phyloP scores from a whole-genome alignment of 2,329 filamentous ascomycete species.

The Aspergillus texensis region DNA sequence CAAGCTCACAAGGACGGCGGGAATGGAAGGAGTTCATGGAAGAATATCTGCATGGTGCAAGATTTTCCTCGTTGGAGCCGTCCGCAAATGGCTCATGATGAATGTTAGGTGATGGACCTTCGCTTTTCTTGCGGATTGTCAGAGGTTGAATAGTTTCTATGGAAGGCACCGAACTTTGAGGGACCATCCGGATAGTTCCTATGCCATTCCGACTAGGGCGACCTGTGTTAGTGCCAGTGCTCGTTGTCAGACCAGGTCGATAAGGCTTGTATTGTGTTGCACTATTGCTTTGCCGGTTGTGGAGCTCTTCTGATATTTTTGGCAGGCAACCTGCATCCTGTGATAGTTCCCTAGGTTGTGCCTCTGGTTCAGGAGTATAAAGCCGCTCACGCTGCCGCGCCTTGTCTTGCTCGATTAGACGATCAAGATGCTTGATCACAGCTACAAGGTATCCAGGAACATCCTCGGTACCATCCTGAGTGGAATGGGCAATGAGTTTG shows the following conservation, averaged over 20 bases:
- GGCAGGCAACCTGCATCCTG: conserved; percentile 42
- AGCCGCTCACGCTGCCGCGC: conserved; percentile 7
- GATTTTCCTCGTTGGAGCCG: conserved; percentile 21
- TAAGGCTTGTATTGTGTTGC: conserved; percentile 11
- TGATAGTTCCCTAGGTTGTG: conserved; percentile 20
- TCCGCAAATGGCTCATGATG: conserved; percentile 9
- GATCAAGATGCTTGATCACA: conserved; percentile 63
- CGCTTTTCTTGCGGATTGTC: conserved; percentile 54
- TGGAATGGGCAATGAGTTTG: conserved; percentile 57
- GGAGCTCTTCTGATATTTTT: conserved; percentile 54
- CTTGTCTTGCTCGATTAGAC: conserved; percentile 53
- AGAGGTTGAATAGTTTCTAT: conserved; percentile 54
- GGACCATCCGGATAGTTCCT: conserved; percentile 61
- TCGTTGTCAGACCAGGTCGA: conserved; percentile 10
- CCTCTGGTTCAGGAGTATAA: conserved; percentile 11
- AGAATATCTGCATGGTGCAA: conserved; percentile 9
- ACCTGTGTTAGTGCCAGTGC: conserved; percentile 7
- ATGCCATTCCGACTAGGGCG: conserved; percentile 29
- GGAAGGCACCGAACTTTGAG: conserved; percentile 52
- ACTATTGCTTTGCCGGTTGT: conserved; percentile 17
- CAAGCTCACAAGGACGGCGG: conserved; percentile 37
- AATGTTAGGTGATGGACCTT: conserved; percentile 6
- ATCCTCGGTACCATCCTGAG: conserved; percentile 46
- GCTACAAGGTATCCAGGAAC: conserved; percentile 58
- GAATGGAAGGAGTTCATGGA: conserved; percentile 29